Evolutionary conservation across 768 basidiomycete species (phyloP).

Genomic region (Asterophora lycoperdoides): DNA sequence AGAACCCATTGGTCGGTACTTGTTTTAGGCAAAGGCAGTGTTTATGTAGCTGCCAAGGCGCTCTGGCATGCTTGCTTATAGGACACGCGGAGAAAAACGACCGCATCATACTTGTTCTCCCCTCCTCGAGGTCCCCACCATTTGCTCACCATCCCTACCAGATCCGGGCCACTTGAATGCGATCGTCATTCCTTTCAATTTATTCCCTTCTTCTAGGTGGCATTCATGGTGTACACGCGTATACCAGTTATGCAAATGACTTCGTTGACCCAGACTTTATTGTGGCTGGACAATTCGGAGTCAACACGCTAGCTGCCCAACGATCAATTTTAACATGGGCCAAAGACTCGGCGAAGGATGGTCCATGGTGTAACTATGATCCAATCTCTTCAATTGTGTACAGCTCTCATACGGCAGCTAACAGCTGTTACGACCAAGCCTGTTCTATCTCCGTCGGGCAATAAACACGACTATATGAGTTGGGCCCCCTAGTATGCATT

Average conservation of each 20-base stretch:
- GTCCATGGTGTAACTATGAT: constrained; percentile 51
- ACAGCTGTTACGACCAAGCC: constrained; percentile 48
- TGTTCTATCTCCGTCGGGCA: constrained; percentile 45
- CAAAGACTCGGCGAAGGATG: constrained; percentile 32
- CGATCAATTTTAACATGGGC: constrained; percentile 46
- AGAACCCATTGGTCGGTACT: background rate
- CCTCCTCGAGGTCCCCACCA: too few relatives aligned
- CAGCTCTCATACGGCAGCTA: background rate
- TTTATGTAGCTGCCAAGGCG: constrained; percentile 1
- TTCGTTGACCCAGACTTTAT: constrained; percentile 53
- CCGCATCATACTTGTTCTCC: background rate
- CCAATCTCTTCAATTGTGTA: background rate
- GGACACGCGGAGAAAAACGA: background rate
- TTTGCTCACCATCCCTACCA: too few relatives aligned
- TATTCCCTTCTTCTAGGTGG: constrained; percentile 15
- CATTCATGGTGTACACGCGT: constrained; percentile 18
- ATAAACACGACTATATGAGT: constrained; percentile 63
- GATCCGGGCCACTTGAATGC: constrained; percentile 22
- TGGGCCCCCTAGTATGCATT: constrained; percentile 62
- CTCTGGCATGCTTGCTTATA: background rate
- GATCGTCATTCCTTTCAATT: constrained; percentile 26
- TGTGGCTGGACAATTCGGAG: constrained; percentile 36
- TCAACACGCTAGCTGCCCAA: constrained; percentile 42
- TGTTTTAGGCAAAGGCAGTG: too few relatives aligned
- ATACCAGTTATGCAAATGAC: constrained; percentile 48